Percentiles rank a stretch among this genome's conserved stretches.
These are phyloP conservation scores for Candida cerambycidarum DNA, from an alignment of 805 yeast species.

Conservation along the genomic window DNA sequence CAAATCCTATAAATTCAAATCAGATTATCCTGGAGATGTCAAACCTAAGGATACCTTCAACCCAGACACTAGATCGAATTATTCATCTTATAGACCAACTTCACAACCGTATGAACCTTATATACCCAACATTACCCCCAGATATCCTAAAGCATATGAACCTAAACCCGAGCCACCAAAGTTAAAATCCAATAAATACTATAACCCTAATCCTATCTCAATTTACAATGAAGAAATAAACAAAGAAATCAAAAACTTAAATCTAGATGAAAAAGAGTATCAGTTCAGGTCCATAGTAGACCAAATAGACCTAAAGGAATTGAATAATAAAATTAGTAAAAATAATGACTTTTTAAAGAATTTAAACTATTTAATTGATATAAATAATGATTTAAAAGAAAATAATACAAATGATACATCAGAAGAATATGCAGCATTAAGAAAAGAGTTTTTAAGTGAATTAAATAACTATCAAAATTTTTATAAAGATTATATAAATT, in stretches of 20 bases:
- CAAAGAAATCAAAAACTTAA: conserved; percentile 9
- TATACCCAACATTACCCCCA: no score
- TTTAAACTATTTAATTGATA: conserved; percentile 21
- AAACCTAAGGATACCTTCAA: no score
- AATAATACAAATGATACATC: background rate
- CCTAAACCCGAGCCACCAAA: background rate
- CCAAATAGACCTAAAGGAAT: conserved; percentile 10
- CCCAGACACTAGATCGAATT: no score
- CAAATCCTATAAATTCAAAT: no score
- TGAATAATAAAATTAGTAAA: conserved; percentile 9
- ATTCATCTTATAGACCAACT: no score
- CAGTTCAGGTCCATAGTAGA: conserved; percentile 4
- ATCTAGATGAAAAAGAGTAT: conserved; percentile 12
- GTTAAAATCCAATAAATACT: background rate
- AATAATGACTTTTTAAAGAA: conserved; percentile 19
- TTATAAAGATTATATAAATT: conserved; percentile 30
- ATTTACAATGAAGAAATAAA: conserved; percentile 4
- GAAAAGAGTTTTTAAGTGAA: conserved; percentile 29
- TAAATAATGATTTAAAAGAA: conserved; percentile 14
- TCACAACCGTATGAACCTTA: background rate
- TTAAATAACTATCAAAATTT: conserved; percentile 25
- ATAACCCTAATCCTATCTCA: conserved; percentile 2
- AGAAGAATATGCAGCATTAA: conserved; percentile 20
- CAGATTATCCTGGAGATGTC: no score
- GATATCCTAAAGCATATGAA: background rate